Evolutionary conservation across 2,329 filamentous ascomycete species (phyloP).

Genomic region (Rutstroemia sp.): DNA sequence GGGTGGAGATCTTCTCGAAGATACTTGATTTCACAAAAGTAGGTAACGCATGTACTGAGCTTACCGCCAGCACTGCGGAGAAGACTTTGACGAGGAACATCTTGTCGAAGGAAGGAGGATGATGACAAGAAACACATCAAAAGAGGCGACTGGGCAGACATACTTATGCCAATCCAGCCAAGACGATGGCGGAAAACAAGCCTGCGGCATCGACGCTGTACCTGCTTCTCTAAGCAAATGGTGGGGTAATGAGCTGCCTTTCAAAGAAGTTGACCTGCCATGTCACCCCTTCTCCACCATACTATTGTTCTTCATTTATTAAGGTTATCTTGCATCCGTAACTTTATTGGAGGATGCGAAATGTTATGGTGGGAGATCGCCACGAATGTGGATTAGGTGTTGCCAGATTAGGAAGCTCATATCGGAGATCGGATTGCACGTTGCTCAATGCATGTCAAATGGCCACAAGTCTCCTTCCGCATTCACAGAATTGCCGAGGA

Average conservation of each 20-base stretch:
- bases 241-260: constrained; percentile 1
- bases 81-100: constrained; percentile 8
- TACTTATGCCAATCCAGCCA: constrained; percentile 8
- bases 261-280: not conserved
- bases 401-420: constrained; percentile 6
- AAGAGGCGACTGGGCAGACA: not conserved
- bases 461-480: not conserved
- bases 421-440: not conserved
- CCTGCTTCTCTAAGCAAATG: constrained; percentile 8
- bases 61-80: constrained; percentile 4
- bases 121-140: not conserved
- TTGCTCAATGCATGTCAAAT: not conserved
- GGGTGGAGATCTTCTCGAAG: constrained; percentile 19
- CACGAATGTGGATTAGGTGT: not conserved
- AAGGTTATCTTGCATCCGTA: constrained; percentile 1
- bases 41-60: constrained; percentile 6
- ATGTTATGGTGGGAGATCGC: not conserved
- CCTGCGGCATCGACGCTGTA: constrained; percentile 3
- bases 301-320: not conserved
- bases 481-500: not conserved
- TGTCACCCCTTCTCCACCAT: not conserved
- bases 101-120: constrained; percentile 5
- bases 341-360: not conserved
- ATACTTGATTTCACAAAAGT: constrained; percentile 15
- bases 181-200: constrained; percentile 2